Conservation (phyloP, 75 land plant species). For the Ceratopteris richardii region DNA sequence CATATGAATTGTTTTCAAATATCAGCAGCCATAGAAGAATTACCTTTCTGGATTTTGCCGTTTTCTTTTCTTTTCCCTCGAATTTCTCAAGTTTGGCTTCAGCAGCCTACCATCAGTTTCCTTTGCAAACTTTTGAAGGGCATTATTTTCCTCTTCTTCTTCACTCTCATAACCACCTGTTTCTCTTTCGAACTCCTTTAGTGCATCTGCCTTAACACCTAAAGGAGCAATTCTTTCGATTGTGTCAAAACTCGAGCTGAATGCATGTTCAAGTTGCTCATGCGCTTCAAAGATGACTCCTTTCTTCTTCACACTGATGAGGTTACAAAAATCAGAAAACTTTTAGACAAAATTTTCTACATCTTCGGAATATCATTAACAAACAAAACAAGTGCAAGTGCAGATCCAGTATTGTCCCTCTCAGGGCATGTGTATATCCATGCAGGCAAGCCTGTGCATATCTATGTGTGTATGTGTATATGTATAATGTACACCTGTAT, state of each 20-base stretch:
- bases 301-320: constrained; percentile 7
- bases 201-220: constrained; percentile 25
- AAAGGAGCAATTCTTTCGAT: constrained; percentile 3
- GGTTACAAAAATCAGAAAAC: background rate
- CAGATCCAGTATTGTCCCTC: background rate
- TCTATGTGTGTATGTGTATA: no score
- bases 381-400: background rate
- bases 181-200: constrained; percentile 42
- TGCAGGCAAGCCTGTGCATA: no score
- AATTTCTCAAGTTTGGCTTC: no score
- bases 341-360: background rate
- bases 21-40: no score
- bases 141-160: constrained; percentile 14
- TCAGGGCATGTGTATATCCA: background rate
- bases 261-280: background rate
- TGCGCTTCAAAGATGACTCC: background rate
- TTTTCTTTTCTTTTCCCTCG: no score
- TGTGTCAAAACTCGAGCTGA: constrained; percentile 1
- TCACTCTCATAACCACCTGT: constrained; percentile 33
- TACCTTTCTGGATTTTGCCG: no score
- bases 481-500: no score
- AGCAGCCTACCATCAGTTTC: no score
- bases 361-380: background rate
- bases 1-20: no score
- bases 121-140: no score